Percentiles rank a stretch among this genome's conserved stretches.
Conservation (phyloP, 768 basidiomycete genomes). For the Tylopilus vinaceipallidus region DNA sequence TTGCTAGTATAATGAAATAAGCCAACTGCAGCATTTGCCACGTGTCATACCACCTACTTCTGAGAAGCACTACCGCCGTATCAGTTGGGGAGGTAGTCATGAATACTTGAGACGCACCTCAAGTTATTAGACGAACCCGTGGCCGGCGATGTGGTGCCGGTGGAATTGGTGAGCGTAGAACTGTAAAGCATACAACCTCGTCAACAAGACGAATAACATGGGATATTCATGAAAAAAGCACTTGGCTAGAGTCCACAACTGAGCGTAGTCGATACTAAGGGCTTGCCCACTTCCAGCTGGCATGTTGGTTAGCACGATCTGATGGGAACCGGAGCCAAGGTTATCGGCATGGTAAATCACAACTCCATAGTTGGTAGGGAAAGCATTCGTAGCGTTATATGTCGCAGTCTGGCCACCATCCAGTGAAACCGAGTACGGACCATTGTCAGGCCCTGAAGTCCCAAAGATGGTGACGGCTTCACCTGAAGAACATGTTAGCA, state of each 20-base stretch:
- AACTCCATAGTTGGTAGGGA: constrained; percentile 26
- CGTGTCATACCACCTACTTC: constrained; percentile 9
- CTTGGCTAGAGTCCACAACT: constrained; percentile 20
- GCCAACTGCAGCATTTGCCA: not conserved
- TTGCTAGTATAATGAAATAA: constrained; percentile 7
- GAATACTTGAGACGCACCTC: not conserved
- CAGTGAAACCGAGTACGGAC: constrained; percentile 36
- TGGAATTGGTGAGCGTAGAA: not conserved
- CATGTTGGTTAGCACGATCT: constrained; percentile 34
- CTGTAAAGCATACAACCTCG: not conserved
- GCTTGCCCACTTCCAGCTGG: constrained; percentile 18
- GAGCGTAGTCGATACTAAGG: constrained; percentile 36
- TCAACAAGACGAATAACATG: not conserved
- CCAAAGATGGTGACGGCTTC: constrained; percentile 46
- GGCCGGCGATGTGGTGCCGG: not conserved
- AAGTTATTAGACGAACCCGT: not conserved
- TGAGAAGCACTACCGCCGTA: not conserved
- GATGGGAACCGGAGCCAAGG: constrained; percentile 40
- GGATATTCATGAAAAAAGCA: not conserved
- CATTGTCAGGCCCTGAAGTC: constrained; percentile 36
- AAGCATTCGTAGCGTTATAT: constrained; percentile 21
- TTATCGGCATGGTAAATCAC: constrained; percentile 36
- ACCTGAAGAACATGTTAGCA: constrained; percentile 26
- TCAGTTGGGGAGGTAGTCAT: not conserved
- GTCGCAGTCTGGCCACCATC: constrained; percentile 29